Conservation (phyloP, 345 rosid genomes). For the Populus alba region DNA sequence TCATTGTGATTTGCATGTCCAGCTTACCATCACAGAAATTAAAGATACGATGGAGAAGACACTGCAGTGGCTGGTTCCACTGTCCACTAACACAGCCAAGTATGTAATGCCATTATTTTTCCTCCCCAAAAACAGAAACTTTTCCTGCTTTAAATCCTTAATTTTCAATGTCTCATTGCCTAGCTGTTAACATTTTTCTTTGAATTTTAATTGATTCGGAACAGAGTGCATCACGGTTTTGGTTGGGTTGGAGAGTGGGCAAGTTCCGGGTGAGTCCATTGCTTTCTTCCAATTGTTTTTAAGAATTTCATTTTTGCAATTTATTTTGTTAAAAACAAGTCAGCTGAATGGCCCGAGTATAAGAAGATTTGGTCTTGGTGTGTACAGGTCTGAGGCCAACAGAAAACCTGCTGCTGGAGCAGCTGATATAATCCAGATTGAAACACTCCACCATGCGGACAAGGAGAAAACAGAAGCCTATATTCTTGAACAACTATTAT, state of each 20-base stretch:
- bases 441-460: slow-evolving; percentile 85
- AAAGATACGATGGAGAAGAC: slow-evolving; percentile 85
- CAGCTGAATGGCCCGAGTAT: not conserved
- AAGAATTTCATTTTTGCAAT: not conserved
- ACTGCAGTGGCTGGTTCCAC: slow-evolving; percentile 76
- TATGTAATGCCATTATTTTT: slow-evolving; percentile 26
- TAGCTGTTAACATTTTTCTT: not conserved
- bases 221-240: slow-evolving; percentile 33
- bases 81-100: slow-evolving; percentile 82
- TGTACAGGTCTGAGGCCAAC: slow-evolving; percentile 55
- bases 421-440: slow-evolving; percentile 59
- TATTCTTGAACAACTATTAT: slow-evolving; percentile 68
- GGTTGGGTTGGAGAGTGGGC: slow-evolving; percentile 45
- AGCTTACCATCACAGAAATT: slow-evolving; percentile 56
- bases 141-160: not conserved
- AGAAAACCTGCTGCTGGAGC: slow-evolving; percentile 41
- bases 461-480: slow-evolving; percentile 72
- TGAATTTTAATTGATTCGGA: not conserved
- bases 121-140: not conserved
- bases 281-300: not conserved
- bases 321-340: not conserved
- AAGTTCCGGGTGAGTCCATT: slow-evolving; percentile 22
- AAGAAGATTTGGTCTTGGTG: slow-evolving; percentile 7
- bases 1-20: slow-evolving; percentile 18
- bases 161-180: not conserved